These are phyloP conservation scores for Bacidia gigantensis DNA, from an alignment of 495 filamentous ascomycete species.

Conservation along the genomic window DNA sequence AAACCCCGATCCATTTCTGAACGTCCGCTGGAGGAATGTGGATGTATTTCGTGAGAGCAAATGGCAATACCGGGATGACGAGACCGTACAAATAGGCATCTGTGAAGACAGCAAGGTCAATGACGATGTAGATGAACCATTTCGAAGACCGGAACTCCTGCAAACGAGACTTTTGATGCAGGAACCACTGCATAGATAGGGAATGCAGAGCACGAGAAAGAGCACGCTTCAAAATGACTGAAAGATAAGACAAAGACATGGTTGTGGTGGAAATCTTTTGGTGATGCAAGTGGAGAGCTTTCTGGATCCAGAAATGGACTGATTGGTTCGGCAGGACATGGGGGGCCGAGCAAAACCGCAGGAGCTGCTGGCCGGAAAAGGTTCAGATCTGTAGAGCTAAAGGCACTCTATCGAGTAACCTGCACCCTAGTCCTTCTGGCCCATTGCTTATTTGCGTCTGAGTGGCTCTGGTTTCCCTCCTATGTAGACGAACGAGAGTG, in stretches of 20 bases:
- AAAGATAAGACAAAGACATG: no score
- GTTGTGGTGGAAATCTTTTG: no score
- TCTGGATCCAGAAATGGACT: no score
- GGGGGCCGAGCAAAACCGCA: no score
- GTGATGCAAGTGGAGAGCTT: no score
- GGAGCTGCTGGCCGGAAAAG: no score
- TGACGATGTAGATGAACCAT: slow-evolving; percentile 8
- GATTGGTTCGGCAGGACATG: no score
- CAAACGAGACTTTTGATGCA: neutral
- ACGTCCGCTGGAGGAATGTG: slow-evolving; percentile 11
- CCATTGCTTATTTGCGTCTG: slow-evolving; percentile 1
- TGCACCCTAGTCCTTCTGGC: neutral
- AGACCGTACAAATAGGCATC: slow-evolving; percentile 22
- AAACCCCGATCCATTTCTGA: slow-evolving; percentile 58
- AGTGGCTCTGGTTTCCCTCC: slow-evolving; percentile 27
- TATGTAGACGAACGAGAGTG: slow-evolving; percentile 32
- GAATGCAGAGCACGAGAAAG: no score
- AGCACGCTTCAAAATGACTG: no score
- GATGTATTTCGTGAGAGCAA: slow-evolving; percentile 15
- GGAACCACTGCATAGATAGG: neutral
- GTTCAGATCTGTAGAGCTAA: no score
- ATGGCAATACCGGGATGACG: slow-evolving; percentile 22
- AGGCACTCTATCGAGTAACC: neutral
- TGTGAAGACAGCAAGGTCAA: slow-evolving; percentile 11
- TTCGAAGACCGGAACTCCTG: slow-evolving; percentile 8